Conservation (phyloP, 192 early-diverging fungal species). For the Geranomyces variabilis region DNA sequence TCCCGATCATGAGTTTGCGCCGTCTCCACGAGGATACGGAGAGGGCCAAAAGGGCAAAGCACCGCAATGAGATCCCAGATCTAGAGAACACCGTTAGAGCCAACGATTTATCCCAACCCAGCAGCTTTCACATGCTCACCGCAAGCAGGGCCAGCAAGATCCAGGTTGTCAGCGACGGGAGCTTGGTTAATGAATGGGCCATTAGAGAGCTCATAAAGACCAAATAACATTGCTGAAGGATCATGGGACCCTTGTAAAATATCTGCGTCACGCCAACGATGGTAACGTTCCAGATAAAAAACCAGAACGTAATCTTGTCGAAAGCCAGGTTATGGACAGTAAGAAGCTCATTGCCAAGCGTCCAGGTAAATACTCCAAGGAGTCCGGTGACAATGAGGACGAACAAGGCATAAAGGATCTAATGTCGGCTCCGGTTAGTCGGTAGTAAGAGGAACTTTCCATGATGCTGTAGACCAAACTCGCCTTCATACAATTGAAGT, state of each 20-base stretch:
- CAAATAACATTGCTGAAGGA: constrained; percentile 77
- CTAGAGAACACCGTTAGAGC: not conserved
- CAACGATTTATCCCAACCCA: not conserved
- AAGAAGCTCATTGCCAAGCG: constrained; percentile 51
- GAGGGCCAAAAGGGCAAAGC: constrained; percentile 86
- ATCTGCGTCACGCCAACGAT: constrained; percentile 70
- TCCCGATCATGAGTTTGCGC: constrained; percentile 73
- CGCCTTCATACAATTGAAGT: constrained; percentile 77
- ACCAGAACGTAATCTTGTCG: constrained; percentile 73
- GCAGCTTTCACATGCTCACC: constrained; percentile 49
- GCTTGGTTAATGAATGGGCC: constrained; percentile 75
- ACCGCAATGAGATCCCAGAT: constrained; percentile 80
- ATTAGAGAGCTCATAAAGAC: constrained; percentile 80
- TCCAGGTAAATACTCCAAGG: constrained; percentile 79
- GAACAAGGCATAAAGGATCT: constrained; percentile 76
- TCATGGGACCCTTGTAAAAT: constrained; percentile 82
- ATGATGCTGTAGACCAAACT: not conserved
- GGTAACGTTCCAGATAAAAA: constrained; percentile 82
- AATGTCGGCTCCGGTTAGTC: not conserved
- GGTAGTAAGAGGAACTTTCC: not conserved
- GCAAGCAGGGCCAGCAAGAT: constrained; percentile 77
- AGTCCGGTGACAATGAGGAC: constrained; percentile 69
- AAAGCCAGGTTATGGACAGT: constrained; percentile 55
- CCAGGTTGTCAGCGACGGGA: constrained; percentile 80
- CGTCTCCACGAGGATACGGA: constrained; percentile 78